A percentile compares a stretch with the other conserved stretches of the same genome.
Evolutionary conservation across 139 green algal species (phyloP).

Genomic region (Chloropicon primus): DNA sequence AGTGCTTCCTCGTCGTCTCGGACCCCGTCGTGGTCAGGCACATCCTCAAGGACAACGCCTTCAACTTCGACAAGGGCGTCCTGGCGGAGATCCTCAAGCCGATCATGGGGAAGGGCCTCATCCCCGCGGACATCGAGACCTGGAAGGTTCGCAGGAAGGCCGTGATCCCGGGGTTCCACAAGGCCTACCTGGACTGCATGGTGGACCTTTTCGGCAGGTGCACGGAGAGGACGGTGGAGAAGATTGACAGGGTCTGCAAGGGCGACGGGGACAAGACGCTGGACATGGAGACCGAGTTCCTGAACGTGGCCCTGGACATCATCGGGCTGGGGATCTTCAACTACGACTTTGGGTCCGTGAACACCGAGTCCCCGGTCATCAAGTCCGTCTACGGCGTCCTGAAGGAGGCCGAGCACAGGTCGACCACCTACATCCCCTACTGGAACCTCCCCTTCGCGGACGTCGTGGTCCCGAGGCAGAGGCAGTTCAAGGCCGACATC

Average conservation of each 20-base stretch:
- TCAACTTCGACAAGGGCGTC: conserved; percentile 94
- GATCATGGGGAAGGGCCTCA: conserved; percentile 99
- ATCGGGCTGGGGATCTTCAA: conserved; percentile 99
- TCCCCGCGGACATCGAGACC: conserved; percentile 83
- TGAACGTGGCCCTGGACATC: conserved; percentile 88
- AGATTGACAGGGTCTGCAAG: conserved; percentile 35
- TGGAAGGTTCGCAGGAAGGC: conserved; percentile 72
- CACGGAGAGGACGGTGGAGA: conserved; percentile 40
- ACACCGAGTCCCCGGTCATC: conserved; percentile 28
- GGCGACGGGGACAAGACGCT: conserved; percentile 16
- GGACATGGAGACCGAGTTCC: conserved; percentile 77
- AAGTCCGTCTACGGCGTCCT: conserved; percentile 93
- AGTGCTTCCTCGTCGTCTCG: conserved; percentile 96
- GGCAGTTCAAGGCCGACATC: conserved; percentile 62
- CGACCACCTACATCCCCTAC: conserved; percentile 98
- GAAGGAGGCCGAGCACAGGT: conserved; percentile 94
- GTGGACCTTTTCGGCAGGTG: conserved; percentile 68
- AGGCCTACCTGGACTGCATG: conserved; percentile 82
- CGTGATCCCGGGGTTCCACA: conserved; percentile 92
- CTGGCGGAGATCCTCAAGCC: conserved; percentile 97
- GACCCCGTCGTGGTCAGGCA: conserved; percentile 83
- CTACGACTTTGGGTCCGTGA: conserved; percentile 94
- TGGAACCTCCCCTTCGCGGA: conserved; percentile 71
- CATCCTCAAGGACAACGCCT: conserved; percentile 80
- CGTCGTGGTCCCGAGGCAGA: conserved; percentile 54